Evolutionary conservation across 1,284 basidiomycete species (phyloP).

Genomic region (Lentinula novae-zelandiae): DNA sequence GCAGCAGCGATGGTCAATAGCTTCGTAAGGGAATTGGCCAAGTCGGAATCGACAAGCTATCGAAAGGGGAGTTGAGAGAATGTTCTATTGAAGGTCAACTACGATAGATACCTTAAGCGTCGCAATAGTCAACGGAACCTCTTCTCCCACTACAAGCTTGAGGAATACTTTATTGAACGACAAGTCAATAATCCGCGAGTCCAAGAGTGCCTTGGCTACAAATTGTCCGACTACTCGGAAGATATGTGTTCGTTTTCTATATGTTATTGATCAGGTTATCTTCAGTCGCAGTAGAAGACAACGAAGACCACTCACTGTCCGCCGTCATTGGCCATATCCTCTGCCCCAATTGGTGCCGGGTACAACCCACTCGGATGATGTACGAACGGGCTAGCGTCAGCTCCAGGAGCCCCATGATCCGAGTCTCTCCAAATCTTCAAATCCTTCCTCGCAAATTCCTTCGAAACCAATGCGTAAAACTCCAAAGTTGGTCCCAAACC

Average conservation of each 20-base stretch:
- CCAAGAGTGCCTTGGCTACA: conserved; percentile 96
- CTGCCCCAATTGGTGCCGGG: conserved; percentile 75
- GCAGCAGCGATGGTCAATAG: conserved; percentile 59
- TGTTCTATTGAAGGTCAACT: background rate
- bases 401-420: conserved; percentile 47
- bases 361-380: conserved; percentile 84
- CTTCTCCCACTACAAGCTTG: conserved; percentile 82
- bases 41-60: conserved; percentile 76
- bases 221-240: conserved; percentile 94
- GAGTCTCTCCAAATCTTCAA: conserved; percentile 90
- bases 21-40: conserved; percentile 85
- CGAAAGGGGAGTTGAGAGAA: conserved; percentile 6
- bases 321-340: conserved; percentile 64
- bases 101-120: conserved; percentile 63
- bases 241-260: conserved; percentile 75
- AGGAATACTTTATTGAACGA: conserved; percentile 93
- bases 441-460: conserved; percentile 86
- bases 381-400: conserved; percentile 55
- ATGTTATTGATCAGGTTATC: conserved; percentile 1
- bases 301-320: conserved; percentile 53
- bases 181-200: conserved; percentile 96
- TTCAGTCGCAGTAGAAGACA: conserved; percentile 16
- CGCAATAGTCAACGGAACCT: conserved; percentile 80
- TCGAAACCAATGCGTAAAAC: conserved; percentile 93
- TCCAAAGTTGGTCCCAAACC: conserved; percentile 98